Conservation (phyloP, 179 eudicot species). For the Sideroxylon spinosum region DNA sequence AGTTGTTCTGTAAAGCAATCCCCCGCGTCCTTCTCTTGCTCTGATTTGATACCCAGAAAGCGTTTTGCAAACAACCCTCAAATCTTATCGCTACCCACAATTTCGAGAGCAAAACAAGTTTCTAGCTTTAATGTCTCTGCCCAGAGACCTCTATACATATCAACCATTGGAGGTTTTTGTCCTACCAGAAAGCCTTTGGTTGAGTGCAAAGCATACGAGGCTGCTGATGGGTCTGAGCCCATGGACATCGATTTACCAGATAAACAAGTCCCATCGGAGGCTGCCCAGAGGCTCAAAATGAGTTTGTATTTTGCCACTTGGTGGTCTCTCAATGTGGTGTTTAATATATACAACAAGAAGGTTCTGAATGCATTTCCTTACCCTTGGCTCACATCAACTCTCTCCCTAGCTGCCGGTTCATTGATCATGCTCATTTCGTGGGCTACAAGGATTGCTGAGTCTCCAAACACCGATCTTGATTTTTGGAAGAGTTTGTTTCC, state of each 20-base stretch:
- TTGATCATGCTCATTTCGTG: conserved; percentile 15
- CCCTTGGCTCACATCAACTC: conserved; percentile 17
- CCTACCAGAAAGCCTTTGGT: neutral
- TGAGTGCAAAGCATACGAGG: conserved; percentile 6
- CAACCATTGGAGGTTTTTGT: neutral
- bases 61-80: neutral
- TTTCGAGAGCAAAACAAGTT: neutral
- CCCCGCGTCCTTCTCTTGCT: neutral
- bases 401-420: conserved; percentile 14
- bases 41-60: neutral
- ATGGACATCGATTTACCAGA: neutral
- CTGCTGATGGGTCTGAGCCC: neutral
- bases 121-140: neutral
- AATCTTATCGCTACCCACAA: neutral
- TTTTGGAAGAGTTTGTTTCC: conserved; percentile 17
- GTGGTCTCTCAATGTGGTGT: conserved; percentile 17
- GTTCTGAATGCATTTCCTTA: conserved; percentile 16
- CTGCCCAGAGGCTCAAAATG: conserved; percentile 7
- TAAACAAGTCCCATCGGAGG: neutral
- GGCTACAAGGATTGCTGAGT: conserved; percentile 11
- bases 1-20: conserved; percentile 6
- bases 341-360: conserved; percentile 17
- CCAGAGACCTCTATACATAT: neutral
- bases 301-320: conserved; percentile 10
- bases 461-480: conserved; percentile 9